These are phyloP conservation scores for Neocallimastix lanati DNA, from an alignment of 192 early-diverging fungal genomes.

Conservation along the genomic window DNA sequence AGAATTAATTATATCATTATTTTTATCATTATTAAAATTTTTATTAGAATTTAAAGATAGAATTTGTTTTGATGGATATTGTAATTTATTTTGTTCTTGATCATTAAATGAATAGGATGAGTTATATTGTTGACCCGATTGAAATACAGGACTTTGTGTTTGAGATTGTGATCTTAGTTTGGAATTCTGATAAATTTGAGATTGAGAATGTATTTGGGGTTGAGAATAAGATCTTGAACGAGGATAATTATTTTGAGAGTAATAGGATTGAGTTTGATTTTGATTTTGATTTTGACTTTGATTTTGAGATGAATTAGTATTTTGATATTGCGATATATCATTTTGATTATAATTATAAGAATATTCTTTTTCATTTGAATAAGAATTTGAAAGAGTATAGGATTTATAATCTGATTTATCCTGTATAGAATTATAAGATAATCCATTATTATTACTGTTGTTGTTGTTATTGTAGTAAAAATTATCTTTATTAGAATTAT, in stretches of 20 bases:
- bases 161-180: background rate
- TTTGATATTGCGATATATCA: background rate
- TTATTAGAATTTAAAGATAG: background rate
- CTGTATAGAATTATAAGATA: background rate
- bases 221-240: background rate
- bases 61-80: background rate
- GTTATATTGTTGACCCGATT: background rate
- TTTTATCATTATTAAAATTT: background rate
- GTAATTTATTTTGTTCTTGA: background rate
- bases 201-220: background rate
- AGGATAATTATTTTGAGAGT: background rate
- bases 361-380: background rate
- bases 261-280: background rate
- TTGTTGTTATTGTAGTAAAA: too few relatives aligned
- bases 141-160: background rate
- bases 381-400: background rate
- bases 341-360: background rate
- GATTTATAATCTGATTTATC: background rate
- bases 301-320: background rate
- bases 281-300: background rate
- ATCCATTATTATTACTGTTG: background rate
- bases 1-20: background rate
- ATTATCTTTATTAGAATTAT: too few relatives aligned
- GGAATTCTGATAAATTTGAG: background rate
- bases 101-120: background rate